phyloP scores from a whole-genome alignment of 2,329 filamentous ascomycete genomes.

The Colletotrichum sp. region DNA sequence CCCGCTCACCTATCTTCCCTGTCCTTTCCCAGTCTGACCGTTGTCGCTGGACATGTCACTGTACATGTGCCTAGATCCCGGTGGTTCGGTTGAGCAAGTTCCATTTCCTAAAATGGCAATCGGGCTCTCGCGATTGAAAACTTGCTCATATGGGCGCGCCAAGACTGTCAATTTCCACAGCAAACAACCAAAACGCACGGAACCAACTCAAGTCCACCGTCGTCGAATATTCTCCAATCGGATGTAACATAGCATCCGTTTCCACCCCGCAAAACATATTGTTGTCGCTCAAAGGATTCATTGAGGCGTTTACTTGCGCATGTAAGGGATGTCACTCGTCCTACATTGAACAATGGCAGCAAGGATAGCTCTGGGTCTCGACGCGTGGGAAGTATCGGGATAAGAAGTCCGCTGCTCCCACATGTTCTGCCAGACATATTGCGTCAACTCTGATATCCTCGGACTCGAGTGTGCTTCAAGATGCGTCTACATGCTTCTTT shows the following conservation, averaged over 20 bases:
- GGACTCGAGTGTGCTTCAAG: background rate
- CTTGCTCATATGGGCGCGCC: slow-evolving; percentile 17
- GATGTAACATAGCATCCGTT: background rate
- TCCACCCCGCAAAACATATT: background rate
- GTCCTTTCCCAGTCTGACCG: background rate
- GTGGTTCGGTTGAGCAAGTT: slow-evolving; percentile 6
- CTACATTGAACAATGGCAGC: background rate
- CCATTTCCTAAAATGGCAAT: background rate
- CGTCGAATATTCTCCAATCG: background rate
- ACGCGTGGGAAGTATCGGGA: background rate
- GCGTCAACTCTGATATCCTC: background rate
- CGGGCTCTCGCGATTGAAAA: background rate
- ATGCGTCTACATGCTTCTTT: background rate
- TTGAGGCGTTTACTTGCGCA: background rate
- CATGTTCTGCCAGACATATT: background rate
- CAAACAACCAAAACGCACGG: background rate
- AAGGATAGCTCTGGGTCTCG: background rate
- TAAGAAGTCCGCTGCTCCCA: background rate
- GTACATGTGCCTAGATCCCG: background rate
- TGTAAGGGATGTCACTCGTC: background rate
- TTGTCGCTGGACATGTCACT: background rate
- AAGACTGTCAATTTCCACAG: background rate
- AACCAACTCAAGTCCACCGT: background rate
- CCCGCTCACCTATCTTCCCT: background rate
- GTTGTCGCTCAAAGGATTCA: background rate